Base-by-base conservation (phyloP, 176 grass and related monocot genomes). In the Bothriochloa decipiens region DNA sequence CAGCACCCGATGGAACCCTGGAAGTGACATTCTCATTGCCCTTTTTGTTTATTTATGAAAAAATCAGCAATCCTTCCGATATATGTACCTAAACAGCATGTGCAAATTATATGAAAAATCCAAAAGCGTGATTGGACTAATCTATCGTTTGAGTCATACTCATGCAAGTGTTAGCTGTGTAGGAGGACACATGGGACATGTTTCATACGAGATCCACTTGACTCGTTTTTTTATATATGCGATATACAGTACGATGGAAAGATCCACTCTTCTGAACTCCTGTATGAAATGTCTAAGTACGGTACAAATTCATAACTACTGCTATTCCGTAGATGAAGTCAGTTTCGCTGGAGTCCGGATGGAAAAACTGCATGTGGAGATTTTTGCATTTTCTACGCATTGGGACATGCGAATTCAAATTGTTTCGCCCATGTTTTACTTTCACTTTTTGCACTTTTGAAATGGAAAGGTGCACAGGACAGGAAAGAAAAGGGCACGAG, bases 361-460 rank as follows among this genome's bases (percentile, higher is more conserved):
- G 45, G 45, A 14, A 46, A 46, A 46, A 46, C 11, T 14, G 45
- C 11, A 46, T 14, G 11, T 46, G 29, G 29, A 32, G 29, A 32
- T 32, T 32, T 32, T 58, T 60, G 22, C 8, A 58, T 58, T 61
- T 58, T 57, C 7, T 11, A 46, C 39, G 70, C 41, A 6, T 27
- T 14, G 35, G 52, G 3, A 27, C 9, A n/a, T 32, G 5, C 16
- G 77, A 57, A 68, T 87, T 75, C 78, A 87, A 82, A 61, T 33
- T 35, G 3, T 77, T 82, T 76, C n/a, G 49, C 49, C 86, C 86
- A 70, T 87, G 63, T 45, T 53, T 53, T 18, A 1, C 70, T 55
- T 81, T 58, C 18, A 27, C 46, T 22, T 82, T 75, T 75, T 14
- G 0, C 5, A 2, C 78, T 75, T 87, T 81, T 87, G 64, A 75